Percentiles rank a stretch among this genome's conserved stretches.
These are phyloP conservation scores for Eimeria maxima DNA, from an alignment of 169 alveolate species.

Conservation along the genomic window DNA sequence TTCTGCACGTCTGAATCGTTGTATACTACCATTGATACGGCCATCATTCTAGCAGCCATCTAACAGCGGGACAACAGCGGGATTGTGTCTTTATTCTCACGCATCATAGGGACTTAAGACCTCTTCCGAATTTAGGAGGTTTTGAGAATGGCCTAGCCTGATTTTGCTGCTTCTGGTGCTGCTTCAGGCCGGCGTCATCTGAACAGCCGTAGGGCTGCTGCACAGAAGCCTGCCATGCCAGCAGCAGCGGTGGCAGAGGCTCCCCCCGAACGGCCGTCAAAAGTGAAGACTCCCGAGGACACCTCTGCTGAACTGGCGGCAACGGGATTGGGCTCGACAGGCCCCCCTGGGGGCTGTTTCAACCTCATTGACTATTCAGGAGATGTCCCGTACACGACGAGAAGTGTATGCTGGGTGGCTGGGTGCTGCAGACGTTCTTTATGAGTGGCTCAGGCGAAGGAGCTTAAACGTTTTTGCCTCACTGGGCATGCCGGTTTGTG, in stretches of 20 bases:
- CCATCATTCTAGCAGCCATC: no score
- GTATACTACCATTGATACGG: no score
- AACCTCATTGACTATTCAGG: slow-evolving; percentile 28
- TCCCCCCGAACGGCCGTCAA: background rate
- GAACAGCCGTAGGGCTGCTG: slow-evolving; percentile 65
- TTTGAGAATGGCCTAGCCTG: background rate
- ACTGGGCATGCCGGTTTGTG: background rate
- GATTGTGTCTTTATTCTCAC: no score
- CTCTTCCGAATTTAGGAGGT: background rate
- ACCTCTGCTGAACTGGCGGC: slow-evolving; percentile 1
- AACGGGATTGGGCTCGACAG: slow-evolving; percentile 19
- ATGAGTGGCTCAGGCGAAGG: background rate
- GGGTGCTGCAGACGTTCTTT: background rate
- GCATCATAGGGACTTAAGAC: no score
- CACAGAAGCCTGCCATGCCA: slow-evolving; percentile 11
- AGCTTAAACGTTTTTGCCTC: background rate
- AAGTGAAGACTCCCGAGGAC: slow-evolving; percentile 23
- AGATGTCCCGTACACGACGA: slow-evolving; percentile 41
- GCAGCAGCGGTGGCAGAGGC: background rate
- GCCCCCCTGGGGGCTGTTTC: slow-evolving; percentile 55
- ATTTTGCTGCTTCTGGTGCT: background rate
- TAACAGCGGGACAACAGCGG: no score
- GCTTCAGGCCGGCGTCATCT: slow-evolving; percentile 69
- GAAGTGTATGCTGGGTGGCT: slow-evolving; percentile 25
- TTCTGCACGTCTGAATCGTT: no score